Conservation (phyloP, 331 rosid species). For the Saraca asoca region DNA sequence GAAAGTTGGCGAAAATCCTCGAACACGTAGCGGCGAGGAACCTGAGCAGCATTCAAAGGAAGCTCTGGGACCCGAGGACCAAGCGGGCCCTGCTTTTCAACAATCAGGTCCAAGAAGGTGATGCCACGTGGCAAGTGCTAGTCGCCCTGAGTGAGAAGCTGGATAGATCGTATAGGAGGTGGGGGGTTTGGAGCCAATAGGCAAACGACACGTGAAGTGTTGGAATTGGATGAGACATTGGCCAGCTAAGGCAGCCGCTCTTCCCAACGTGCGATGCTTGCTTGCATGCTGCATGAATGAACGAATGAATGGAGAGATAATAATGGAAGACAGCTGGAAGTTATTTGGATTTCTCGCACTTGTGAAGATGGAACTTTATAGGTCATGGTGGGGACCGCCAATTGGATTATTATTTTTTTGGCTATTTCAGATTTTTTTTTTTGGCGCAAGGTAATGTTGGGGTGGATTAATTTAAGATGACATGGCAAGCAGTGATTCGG, state of each 20-base stretch:
- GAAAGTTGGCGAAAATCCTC: conserved; percentile 55
- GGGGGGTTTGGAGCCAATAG: conserved; percentile 49
- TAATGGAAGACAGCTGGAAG: conserved; percentile 61
- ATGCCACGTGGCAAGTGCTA: conserved; percentile 90
- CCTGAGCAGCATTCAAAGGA: conserved; percentile 60
- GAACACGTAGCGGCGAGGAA: conserved; percentile 84
- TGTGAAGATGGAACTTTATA: conserved; percentile 18
- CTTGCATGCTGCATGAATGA: neutral
- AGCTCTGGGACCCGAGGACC: conserved; percentile 61
- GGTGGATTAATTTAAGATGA: conserved; percentile 5
- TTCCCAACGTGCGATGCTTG: conserved; percentile 21
- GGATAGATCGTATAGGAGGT: conserved; percentile 51
- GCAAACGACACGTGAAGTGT: conserved; percentile 34
- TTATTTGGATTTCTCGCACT: neutral
- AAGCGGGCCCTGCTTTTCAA: conserved; percentile 65
- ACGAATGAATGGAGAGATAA: neutral
- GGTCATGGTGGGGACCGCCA: conserved; percentile 3
- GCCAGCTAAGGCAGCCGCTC: neutral
- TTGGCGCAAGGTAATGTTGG: too few relatives aligned
- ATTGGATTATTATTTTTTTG: too few relatives aligned
- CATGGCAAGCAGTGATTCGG: conserved; percentile 21
- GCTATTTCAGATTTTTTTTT: too few relatives aligned
- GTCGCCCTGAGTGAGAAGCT: conserved; percentile 49
- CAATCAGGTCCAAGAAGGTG: conserved; percentile 56
- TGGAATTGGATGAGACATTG: neutral